phyloP scores from a whole-genome alignment of 768 basidiomycete genomes.

The Suillus subaureus region DNA sequence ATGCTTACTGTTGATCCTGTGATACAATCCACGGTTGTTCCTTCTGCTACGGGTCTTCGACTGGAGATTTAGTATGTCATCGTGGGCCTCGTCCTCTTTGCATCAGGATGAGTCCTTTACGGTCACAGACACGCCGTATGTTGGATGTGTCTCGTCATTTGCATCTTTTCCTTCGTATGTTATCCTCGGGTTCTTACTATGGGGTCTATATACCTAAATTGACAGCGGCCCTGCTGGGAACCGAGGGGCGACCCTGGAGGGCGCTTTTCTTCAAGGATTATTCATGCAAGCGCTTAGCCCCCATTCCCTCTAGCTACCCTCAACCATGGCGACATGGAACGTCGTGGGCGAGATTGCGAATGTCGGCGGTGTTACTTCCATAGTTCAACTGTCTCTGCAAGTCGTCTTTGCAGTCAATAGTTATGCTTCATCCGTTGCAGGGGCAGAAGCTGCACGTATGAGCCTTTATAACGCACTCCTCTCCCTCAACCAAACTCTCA shows the following conservation, averaged over 20 bases:
- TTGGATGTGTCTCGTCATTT: neutral
- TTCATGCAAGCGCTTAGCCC: neutral
- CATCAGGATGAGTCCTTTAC: too few species aligned
- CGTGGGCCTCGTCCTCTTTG: too few species aligned
- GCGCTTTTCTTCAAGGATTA: neutral
- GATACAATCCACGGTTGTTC: too few species aligned
- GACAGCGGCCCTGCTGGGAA: neutral
- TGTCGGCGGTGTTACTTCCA: neutral
- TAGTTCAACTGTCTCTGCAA: slow-evolving; percentile 2
- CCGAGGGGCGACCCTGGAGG: neutral
- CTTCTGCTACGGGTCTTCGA: neutral
- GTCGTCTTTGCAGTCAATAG: neutral
- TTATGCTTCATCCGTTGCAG: slow-evolving; percentile 1
- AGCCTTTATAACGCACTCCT: neutral
- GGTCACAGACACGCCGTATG: too few species aligned
- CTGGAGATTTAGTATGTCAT: too few species aligned
- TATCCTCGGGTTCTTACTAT: neutral
- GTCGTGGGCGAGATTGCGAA: neutral
- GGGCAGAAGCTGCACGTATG: neutral
- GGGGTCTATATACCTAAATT: neutral
- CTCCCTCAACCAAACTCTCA: neutral
- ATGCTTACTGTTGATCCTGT: too few species aligned
- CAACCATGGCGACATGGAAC: neutral
- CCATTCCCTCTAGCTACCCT: neutral
- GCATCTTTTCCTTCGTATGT: too few species aligned